Base-by-base conservation (phyloP, 73 alveolate genomes). In the Breviolum minutum region DNA sequence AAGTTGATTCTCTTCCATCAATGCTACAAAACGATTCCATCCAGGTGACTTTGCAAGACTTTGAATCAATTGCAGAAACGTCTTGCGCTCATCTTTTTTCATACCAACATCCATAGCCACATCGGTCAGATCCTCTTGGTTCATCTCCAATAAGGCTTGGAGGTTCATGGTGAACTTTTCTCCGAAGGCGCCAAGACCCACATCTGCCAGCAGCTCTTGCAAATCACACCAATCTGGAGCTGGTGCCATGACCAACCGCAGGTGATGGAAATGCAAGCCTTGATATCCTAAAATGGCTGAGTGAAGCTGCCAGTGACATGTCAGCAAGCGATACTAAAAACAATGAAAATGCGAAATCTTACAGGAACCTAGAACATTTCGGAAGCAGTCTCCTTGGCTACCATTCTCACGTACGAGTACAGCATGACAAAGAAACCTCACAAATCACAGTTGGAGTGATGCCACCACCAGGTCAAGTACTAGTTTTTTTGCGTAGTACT, bases 111-210 rank as follows among this genome's bases (percentile, higher is more conserved):
- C 87, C 30, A 8, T 27, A 11, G 88, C 88, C 29, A 71, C 30
- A 71, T 90, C 88, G 20, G 26, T 17, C 64, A 90, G 62, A 16
- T 70, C 97, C 30, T 90, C 88, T 48, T 87, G 63, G 48, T 87
- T 83, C 95, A 87, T 87, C 26, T 73, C 95, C 7, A 87, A 83
- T 17, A 87, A 26, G 20, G 26, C 48, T 16, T 66, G n/a, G 22
- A 26, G 84, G 29, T 87, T 69, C 12, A 63, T n/a, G 40, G 82
- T 17, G 32, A 86, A 68, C 30, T 27, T 9, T 29, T 64, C 80
- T 10, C 48, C 63, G 63, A 63, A 86, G 19, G 48, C 81, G 10
- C 10, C 73, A 79, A 86, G 64, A 32, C 80, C 95, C 6, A 63
- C 76, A 63, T 86, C 82, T 17, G n/a, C 32, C 13, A 86, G 95